These are phyloP conservation scores for Xylaria sp. DNA, from an alignment of 2,329 filamentous ascomycete species.

Conservation along the genomic window DNA sequence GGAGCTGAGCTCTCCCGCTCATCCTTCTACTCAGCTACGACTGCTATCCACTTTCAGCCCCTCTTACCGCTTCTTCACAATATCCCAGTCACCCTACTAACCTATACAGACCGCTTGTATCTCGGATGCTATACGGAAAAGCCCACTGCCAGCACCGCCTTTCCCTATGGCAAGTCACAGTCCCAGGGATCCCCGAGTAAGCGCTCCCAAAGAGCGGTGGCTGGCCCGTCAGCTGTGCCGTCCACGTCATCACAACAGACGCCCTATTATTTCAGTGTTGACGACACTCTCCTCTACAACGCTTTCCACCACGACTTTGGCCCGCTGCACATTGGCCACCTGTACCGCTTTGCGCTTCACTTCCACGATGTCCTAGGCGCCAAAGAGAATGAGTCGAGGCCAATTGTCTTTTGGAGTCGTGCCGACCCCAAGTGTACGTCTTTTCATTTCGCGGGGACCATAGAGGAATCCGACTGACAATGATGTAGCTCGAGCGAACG, in stretches of 20 bases:
- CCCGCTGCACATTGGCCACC: constrained; percentile 93
- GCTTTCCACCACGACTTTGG: constrained; percentile 99
- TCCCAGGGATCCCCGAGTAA: constrained; percentile 73
- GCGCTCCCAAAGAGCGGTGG: constrained; percentile 69
- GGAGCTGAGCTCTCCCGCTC: constrained; percentile 35
- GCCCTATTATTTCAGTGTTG: constrained; percentile 94
- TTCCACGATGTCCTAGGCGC: constrained; percentile 95
- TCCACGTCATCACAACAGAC: constrained; percentile 57
- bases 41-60: constrained; percentile 23
- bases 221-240: constrained; percentile 56
- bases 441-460: not conserved
- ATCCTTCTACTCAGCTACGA: constrained; percentile 20
- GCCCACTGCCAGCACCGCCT: constrained; percentile 80
- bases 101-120: constrained; percentile 81
- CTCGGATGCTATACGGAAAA: constrained; percentile 87
- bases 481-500: constrained; percentile 80
- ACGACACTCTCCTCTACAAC: constrained; percentile 93
- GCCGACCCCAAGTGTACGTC: constrained; percentile 86
- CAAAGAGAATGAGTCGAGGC: constrained; percentile 85
- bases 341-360: constrained; percentile 94
- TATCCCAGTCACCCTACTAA: constrained; percentile 45
- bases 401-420: constrained; percentile 95
- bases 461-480: constrained; percentile 30
- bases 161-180: constrained; percentile 73
- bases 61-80: constrained; percentile 30